phyloP scores from a whole-genome alignment of 352 stramenopile species.

The Pythium monospermum region DNA sequence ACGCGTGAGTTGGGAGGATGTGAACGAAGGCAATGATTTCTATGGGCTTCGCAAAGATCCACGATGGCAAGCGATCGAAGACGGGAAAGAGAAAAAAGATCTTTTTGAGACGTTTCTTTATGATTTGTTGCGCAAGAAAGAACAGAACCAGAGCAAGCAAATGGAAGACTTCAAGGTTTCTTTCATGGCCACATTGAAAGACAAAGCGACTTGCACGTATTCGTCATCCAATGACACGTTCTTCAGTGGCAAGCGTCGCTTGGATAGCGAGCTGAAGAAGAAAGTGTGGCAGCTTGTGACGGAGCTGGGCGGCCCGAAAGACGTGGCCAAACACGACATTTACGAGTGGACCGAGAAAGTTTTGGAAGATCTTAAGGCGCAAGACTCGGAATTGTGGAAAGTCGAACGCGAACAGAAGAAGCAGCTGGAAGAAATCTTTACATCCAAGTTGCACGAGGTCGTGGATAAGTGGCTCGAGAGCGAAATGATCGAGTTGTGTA shows the following conservation, averaged over 20 bases:
- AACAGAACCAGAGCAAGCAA: constrained; percentile 36
- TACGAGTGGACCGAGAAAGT: constrained; percentile 61
- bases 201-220: constrained; percentile 16
- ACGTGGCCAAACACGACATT: constrained; percentile 40
- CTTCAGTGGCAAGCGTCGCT: constrained; percentile 25
- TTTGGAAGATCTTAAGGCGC: constrained; percentile 34
- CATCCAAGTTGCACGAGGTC: constrained; percentile 24
- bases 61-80: constrained; percentile 57
- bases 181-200: constrained; percentile 36
- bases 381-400: constrained; percentile 43
- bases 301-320: constrained; percentile 21
- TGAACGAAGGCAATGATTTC: constrained; percentile 38
- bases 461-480: constrained; percentile 29
- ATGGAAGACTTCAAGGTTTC: constrained; percentile 32
- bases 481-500: constrained; percentile 14
- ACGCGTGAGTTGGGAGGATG: constrained; percentile 41
- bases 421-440: constrained; percentile 24
- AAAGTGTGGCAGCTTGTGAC: constrained; percentile 35
- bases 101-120: constrained; percentile 66
- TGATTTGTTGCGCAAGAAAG: constrained; percentile 51
- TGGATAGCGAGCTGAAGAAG: constrained; percentile 46
- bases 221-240: constrained; percentile 12
- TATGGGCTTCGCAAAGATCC: constrained; percentile 61
- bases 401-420: constrained; percentile 41
- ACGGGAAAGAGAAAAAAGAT: constrained; percentile 58